Conservation (phyloP, 495 filamentous ascomycete genomes). For the Annulohypoxylon bovei region DNA sequence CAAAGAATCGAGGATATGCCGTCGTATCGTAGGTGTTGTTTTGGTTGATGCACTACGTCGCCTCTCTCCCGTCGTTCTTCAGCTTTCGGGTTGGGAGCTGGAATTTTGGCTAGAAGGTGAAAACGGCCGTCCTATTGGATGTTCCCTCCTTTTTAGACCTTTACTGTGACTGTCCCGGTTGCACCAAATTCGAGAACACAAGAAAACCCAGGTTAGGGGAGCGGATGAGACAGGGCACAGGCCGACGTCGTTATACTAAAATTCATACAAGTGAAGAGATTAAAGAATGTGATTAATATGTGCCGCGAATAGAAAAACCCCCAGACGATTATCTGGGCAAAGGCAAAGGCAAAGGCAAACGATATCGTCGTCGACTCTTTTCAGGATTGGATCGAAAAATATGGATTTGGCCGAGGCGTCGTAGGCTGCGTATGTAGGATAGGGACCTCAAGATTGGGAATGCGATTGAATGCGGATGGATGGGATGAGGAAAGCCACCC, state of each 20-base stretch:
- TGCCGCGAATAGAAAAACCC: slow-evolving; percentile 26
- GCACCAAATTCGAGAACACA: slow-evolving; percentile 26
- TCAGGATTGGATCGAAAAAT: slow-evolving; percentile 10
- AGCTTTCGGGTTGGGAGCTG: slow-evolving; percentile 32
- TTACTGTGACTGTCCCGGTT: slow-evolving; percentile 22
- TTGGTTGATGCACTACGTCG: slow-evolving; percentile 23
- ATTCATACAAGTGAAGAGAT: slow-evolving; percentile 17
- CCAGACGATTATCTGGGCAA: not conserved
- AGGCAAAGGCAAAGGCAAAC: not conserved
- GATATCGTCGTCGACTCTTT: slow-evolving; percentile 10
- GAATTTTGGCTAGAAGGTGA: slow-evolving; percentile 38
- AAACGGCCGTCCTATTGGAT: slow-evolving; percentile 37
- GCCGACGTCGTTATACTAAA: slow-evolving; percentile 30
- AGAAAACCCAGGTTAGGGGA: slow-evolving; percentile 29
- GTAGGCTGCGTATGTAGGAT: not conserved
- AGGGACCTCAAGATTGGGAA: not conserved
- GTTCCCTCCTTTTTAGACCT: slow-evolving; percentile 26
- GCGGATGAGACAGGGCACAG: slow-evolving; percentile 30
- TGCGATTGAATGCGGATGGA: slow-evolving; percentile 21
- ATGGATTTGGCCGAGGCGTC: slow-evolving; percentile 1
- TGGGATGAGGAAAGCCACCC: slow-evolving; percentile 27
- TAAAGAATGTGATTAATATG: slow-evolving; percentile 30
- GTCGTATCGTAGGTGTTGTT: slow-evolving; percentile 27
- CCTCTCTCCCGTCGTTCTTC: slow-evolving; percentile 26
- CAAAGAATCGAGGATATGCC: not conserved